These are phyloP conservation scores for Botrytis porri DNA, from an alignment of 2,329 filamentous ascomycete species.

Conservation along the genomic window DNA sequence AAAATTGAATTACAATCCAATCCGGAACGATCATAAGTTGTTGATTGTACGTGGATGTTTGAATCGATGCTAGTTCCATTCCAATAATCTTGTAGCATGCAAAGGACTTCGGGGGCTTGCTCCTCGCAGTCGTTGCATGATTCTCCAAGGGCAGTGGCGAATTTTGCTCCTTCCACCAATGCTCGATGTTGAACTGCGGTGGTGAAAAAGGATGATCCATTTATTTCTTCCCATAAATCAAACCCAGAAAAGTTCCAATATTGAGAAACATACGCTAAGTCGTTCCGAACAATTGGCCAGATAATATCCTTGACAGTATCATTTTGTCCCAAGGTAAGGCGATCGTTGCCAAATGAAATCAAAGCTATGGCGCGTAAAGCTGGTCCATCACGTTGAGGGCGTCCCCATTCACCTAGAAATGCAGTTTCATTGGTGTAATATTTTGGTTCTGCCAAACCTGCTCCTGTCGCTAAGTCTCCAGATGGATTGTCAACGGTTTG, in stretches of 20 bases:
- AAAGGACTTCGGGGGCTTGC: constrained; percentile 67
- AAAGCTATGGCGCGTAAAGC: constrained; percentile 73
- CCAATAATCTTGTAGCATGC: constrained; percentile 77
- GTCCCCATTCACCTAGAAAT: constrained; percentile 57
- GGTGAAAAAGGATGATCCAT: constrained; percentile 77
- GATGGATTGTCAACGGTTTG: constrained; percentile 57
- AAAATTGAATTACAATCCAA: constrained; percentile 71
- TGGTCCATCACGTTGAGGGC: constrained; percentile 77
- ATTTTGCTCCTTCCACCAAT: constrained; percentile 60
- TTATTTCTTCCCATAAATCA: constrained; percentile 81
- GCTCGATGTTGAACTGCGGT: constrained; percentile 60
- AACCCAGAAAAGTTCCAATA: constrained; percentile 66
- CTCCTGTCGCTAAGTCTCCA: constrained; percentile 41
- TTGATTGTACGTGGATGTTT: constrained; percentile 59
- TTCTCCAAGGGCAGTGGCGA: constrained; percentile 61
- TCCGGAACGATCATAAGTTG: constrained; percentile 55
- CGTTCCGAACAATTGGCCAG: constrained; percentile 74
- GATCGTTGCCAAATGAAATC: constrained; percentile 68
- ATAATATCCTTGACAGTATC: constrained; percentile 48
- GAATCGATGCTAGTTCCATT: constrained; percentile 60
- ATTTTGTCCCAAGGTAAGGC: constrained; percentile 58
- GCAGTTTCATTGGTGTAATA: constrained; percentile 61
- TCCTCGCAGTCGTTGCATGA: constrained; percentile 56
- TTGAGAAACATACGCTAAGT: constrained; percentile 69
- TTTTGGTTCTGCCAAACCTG: constrained; percentile 68